Evolutionary conservation across 176 grass and related monocot genomes (phyloP).

Genomic region (Raddia distichophylla): DNA sequence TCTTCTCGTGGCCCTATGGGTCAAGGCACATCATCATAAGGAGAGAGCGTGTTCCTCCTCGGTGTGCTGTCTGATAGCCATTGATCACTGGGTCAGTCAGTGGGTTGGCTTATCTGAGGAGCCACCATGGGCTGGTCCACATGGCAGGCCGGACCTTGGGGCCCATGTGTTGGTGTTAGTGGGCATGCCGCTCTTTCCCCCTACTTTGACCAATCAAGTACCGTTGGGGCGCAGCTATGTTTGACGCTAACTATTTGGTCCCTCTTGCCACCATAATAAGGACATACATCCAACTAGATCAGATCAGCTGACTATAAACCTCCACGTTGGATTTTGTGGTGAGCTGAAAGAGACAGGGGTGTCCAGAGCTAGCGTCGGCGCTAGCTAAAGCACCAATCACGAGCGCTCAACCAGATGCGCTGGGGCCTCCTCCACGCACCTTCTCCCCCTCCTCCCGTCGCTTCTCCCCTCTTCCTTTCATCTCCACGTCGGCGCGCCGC

Average conservation of each 20-base stretch:
- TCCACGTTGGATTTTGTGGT: too few species aligned
- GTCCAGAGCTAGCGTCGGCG: too few species aligned
- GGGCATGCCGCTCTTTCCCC: slow-evolving; percentile 13
- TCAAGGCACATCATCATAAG: slow-evolving; percentile 42
- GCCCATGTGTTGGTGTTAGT: slow-evolving; percentile 20
- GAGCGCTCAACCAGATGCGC: too few species aligned
- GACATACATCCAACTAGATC: too few species aligned
- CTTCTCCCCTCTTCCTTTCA: too few species aligned
- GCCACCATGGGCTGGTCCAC: slow-evolving; percentile 24
- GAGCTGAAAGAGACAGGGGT: too few species aligned
- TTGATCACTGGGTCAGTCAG: slow-evolving; percentile 10
- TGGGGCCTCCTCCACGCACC: too few species aligned
- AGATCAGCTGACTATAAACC: too few species aligned
- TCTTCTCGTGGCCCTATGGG: background rate
- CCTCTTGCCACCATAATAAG: slow-evolving; percentile 9
- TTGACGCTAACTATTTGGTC: slow-evolving; percentile 5
- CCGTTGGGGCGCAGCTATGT: background rate
- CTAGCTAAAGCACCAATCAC: too few species aligned
- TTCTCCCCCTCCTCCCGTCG: too few species aligned
- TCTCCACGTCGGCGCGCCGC: too few species aligned
- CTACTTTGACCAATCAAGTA: slow-evolving; percentile 49
- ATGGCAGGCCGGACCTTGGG: slow-evolving; percentile 25
- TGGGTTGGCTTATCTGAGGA: slow-evolving; percentile 43
- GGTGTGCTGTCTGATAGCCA: slow-evolving; percentile 14
- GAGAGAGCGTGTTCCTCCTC: slow-evolving; percentile 29